These are phyloP conservation scores for Pisolithus microcarpus DNA, from an alignment of 768 basidiomycete species.

Conservation along the genomic window DNA sequence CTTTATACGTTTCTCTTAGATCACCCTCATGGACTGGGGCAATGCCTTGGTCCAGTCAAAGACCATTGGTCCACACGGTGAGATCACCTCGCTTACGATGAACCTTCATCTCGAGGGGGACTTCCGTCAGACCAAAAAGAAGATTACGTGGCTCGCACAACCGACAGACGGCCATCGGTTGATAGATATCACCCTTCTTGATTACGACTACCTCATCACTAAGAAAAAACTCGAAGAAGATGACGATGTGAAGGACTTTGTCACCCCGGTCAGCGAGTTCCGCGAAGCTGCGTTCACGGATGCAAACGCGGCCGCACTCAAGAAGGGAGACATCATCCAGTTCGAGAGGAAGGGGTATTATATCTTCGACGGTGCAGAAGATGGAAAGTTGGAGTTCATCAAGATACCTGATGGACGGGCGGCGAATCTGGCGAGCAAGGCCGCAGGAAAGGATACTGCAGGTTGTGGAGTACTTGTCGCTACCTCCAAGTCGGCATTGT, in stretches of 20 bases:
- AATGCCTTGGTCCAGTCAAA: conserved; percentile 89
- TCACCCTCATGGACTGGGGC: conserved; percentile 99
- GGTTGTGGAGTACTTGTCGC: conserved; percentile 24
- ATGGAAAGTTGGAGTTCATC: conserved; percentile 71
- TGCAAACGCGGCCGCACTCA: conserved; percentile 68
- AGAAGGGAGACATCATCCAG: conserved; percentile 89
- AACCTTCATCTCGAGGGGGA: conserved; percentile 91
- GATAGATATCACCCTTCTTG: conserved; percentile 66
- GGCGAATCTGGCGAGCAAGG: conserved; percentile 75
- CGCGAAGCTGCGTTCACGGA: conserved; percentile 77
- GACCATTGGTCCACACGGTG: conserved; percentile 44
- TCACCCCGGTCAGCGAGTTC: conserved; percentile 87
- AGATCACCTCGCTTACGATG: conserved; percentile 62
- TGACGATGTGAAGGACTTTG: conserved; percentile 77
- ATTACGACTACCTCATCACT: conserved; percentile 98
- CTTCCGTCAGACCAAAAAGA: conserved; percentile 99
- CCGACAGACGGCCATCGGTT: conserved; percentile 46
- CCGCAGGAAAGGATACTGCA: conserved; percentile 28
- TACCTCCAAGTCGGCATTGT: conserved; percentile 24
- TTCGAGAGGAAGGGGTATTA: conserved; percentile 98
- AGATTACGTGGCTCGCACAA: conserved; percentile 91
- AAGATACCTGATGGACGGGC: conserved; percentile 88
- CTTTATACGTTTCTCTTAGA: conserved; percentile 34
- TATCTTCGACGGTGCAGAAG: conserved; percentile 68
- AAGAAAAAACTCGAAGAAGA: conserved; percentile 98